phyloP scores from a whole-genome alignment of 805 yeast species.

The Metschnikowia drakensbergensis region DNA sequence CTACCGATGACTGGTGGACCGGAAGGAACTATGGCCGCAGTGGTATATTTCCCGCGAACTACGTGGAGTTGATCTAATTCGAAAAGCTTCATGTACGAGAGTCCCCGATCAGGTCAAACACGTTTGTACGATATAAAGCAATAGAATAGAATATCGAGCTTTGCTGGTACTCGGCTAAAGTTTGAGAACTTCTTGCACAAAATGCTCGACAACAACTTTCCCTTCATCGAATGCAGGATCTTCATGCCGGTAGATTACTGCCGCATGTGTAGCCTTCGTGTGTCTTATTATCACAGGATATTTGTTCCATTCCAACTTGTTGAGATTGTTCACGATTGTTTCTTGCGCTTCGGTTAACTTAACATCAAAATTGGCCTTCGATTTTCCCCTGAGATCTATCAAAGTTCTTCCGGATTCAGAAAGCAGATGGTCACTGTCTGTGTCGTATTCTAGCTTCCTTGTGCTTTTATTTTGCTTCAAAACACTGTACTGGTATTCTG shows the following conservation, averaged over 20 bases:
- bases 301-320: conserved; percentile 14
- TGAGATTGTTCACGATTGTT: conserved; percentile 7
- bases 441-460: background rate
- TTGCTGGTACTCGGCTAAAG: background rate
- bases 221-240: conserved; percentile 62
- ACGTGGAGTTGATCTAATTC: conserved; percentile 67
- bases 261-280: conserved; percentile 73
- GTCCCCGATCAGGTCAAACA: background rate
- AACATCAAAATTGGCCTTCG: conserved; percentile 9
- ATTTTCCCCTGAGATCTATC: conserved; percentile 13
- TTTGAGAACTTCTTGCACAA: conserved; percentile 41
- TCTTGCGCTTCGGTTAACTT: conserved; percentile 9
- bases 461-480: conserved; percentile 4
- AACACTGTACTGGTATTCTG: conserved; percentile 16
- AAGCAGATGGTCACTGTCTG: background rate
- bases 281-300: conserved; percentile 42
- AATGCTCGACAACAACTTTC: conserved; percentile 59
- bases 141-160: background rate
- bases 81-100: background rate
- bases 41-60: conserved; percentile 97
- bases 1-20: conserved; percentile 98
- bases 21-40: conserved; percentile 79
- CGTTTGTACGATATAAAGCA: background rate
- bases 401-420: background rate
- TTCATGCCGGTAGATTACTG: conserved; percentile 65